Evolutionary conservation across 257 asterid genomes (phyloP).

Genomic region (Nicotiana knightiana): DNA sequence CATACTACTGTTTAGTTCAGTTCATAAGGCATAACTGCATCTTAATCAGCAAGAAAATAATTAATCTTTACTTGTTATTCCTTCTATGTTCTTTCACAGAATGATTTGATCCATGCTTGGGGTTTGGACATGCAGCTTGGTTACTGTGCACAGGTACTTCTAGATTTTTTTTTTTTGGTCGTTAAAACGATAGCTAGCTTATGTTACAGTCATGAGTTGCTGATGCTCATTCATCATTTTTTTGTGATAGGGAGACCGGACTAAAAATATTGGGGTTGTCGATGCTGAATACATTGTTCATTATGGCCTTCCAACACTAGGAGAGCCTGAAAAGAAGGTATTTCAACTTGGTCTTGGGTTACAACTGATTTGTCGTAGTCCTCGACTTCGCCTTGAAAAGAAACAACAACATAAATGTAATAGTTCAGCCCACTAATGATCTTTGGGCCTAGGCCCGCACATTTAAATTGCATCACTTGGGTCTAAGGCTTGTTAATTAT

Average conservation of each 20-base stretch:
- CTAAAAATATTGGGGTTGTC: constrained; percentile 64
- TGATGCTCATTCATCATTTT: not conserved
- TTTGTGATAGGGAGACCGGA: constrained; percentile 60
- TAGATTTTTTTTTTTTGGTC: not conserved
- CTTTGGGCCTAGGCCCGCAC: too few species aligned
- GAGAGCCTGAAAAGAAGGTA: constrained; percentile 55
- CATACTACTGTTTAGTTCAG: not conserved
- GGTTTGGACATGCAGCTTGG: constrained; percentile 84
- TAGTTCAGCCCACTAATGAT: too few species aligned
- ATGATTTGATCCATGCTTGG: constrained; percentile 94
- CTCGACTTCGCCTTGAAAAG: not conserved
- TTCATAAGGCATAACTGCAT: not conserved
- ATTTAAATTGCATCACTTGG: too few species aligned
- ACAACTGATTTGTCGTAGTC: not conserved
- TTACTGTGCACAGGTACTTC: constrained; percentile 71
- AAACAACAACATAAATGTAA: not conserved
- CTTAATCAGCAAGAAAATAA: not conserved
- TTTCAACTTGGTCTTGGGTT: not conserved
- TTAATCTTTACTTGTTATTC: not conserved
- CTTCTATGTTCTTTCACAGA: constrained; percentile 29
- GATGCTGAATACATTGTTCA: constrained; percentile 82
- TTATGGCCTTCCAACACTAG: constrained; percentile 80
- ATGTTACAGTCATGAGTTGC: not conserved
- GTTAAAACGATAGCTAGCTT: not conserved
- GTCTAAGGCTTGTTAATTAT: too few species aligned